Evolutionary conservation across 1,284 basidiomycete species (phyloP).

Genomic region (Tranzscheliella williamsii): DNA sequence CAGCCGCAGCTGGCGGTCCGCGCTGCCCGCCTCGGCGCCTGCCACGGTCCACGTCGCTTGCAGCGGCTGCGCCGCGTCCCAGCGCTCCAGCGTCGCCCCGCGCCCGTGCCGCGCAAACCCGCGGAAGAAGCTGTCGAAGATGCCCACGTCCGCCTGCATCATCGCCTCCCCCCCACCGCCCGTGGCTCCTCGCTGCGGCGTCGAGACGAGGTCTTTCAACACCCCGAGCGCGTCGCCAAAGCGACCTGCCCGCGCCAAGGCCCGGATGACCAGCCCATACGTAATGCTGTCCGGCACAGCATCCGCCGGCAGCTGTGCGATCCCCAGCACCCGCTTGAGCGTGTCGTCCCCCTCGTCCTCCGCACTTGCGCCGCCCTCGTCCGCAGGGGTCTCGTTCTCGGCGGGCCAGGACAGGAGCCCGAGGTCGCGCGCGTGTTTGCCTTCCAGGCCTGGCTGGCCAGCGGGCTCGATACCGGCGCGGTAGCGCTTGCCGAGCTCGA

Average conservation of each 20-base stretch:
- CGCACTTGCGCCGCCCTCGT: not conserved
- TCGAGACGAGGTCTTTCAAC: conserved; percentile 31
- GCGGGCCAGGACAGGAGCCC: conserved; percentile 13
- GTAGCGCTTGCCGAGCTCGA: conserved; percentile 9
- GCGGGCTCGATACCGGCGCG: not conserved
- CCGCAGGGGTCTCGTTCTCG: not conserved
- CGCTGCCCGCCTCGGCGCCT: not conserved
- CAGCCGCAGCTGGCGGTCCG: conserved; percentile 4
- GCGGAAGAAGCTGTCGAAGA: conserved; percentile 33
- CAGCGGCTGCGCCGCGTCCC: conserved; percentile 7
- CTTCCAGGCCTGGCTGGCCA: no score
- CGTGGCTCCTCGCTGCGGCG: not conserved
- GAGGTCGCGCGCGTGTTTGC: not conserved
- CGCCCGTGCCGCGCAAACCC: conserved; percentile 16
- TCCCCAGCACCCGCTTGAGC: conserved; percentile 4
- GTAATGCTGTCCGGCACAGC: conserved; percentile 22
- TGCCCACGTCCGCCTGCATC: conserved; percentile 17
- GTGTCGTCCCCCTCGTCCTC: not conserved
- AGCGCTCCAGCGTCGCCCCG: conserved; percentile 2
- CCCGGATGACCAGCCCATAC: conserved; percentile 21
- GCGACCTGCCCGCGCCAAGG: conserved; percentile 15
- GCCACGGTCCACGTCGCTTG: conserved; percentile 10
- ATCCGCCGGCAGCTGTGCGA: conserved; percentile 3
- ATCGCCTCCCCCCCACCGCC: not conserved
- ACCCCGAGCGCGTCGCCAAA: conserved; percentile 28